Base-by-base conservation (phyloP, 768 basidiomycete genomes). In the Tulasnella sp. region DNA sequence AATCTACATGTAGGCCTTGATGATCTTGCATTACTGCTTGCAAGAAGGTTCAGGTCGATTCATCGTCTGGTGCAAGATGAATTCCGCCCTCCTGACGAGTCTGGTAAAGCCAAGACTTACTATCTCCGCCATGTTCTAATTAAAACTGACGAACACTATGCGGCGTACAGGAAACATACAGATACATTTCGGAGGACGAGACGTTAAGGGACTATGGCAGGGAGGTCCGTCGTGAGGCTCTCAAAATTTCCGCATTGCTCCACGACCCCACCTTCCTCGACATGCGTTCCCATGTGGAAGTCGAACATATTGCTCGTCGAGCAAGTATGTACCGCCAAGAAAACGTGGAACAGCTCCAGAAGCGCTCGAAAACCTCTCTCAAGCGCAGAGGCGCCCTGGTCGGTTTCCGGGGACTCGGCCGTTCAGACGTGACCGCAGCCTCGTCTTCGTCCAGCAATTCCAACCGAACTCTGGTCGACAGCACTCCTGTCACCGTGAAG, bases 21-120 rank as follows among this genome's bases (percentile, higher is more conserved):
- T 77, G 37, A 46, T 77, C 26, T 40, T 77, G 10, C 26, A 77
- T 39, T 77, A 77, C 44, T 77, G 77, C 77, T 32, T 77, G 42
- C 77, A 77, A 37, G 77, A 77, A 57, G 69, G 69, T 4, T 70
- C 77, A 16, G 46, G 46, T 18, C 44, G 55, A 46, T 77, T 77
- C 69, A 57, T 32, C 42, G 46, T 73, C 46, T 77, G 70, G 40
- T 77, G 77, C 77, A 35, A 57, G 44, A 29, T 72, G 70, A 26
- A 77, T 20, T n/a, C 71, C 23, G 77, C 71, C 18, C 71, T 77
- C 35, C 44, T 77, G n/a, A 69, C 71, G 15, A 71, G 39, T 26
- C 46, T 77, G 67, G 77, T 77, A 61, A 23, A 32, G 5, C 26
- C 61, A 55, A 35, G 4, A 15, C 9, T 23, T 32, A 10, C 37